Conservation (phyloP, 2,329 filamentous ascomycete genomes). For the Cytospora chrysosperma region DNA sequence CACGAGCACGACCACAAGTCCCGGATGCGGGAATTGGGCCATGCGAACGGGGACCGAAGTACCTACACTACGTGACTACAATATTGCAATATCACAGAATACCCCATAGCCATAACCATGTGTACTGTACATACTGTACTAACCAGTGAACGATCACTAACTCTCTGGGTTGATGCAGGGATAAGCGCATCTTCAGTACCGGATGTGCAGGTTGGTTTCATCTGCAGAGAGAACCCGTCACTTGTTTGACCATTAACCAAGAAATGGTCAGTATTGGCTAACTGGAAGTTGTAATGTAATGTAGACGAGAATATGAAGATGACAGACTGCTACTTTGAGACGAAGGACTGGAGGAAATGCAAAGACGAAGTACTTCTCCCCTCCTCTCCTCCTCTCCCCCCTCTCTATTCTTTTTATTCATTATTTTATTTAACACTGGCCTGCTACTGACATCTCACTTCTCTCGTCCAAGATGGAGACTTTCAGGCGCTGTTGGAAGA, state of each 20-base stretch:
- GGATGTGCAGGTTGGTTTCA: constrained; percentile 76
- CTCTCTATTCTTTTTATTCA: no score
- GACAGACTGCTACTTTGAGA: constrained; percentile 94
- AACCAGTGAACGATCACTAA: constrained; percentile 1
- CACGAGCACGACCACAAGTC: no score
- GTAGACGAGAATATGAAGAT: constrained; percentile 83
- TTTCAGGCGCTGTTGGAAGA: constrained; percentile 90
- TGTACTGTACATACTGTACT: no score
- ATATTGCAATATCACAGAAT: no score
- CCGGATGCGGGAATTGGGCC: constrained; percentile 10
- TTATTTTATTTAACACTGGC: background rate
- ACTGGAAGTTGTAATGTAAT: background rate
- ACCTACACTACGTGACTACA: no score
- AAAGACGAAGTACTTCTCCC: constrained; percentile 73
- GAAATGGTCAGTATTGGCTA: no score
- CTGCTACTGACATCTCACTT: constrained; percentile 11
- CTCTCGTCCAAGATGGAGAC: constrained; percentile 74
- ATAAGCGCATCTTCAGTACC: constrained; percentile 96
- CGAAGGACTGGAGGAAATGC: constrained; percentile 92
- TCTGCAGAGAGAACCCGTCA: no score
- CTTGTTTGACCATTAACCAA: no score
- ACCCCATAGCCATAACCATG: no score
- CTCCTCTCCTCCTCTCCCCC: no score
- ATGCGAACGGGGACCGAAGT: background rate
- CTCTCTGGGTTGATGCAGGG: constrained; percentile 55